Base-by-base conservation (phyloP, 2,329 filamentous ascomycete species). In the Paecilomyces formosus region DNA sequence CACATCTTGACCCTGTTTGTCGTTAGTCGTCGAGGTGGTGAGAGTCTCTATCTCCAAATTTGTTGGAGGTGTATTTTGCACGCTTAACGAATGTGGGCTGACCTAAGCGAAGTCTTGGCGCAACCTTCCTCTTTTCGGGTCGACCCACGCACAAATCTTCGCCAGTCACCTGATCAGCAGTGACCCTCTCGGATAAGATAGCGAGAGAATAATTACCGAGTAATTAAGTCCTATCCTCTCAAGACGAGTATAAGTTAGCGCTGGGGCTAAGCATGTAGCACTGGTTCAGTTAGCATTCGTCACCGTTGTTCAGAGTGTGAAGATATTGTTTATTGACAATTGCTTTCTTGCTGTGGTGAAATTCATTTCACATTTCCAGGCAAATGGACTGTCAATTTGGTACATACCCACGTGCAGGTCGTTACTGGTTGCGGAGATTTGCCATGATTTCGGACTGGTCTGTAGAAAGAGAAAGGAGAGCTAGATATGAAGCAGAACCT, bases 1-100 rank as follows among this genome's bases (percentile, higher is more conserved):
- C 65, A 77, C 75, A 77, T 77, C 74, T 75, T 77, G 75, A 74
- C 72, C 75, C 74, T 76, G 74, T 73, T 39, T 74, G 72, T 76
- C 72, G 74, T 77, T 76, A 76, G 74, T 76, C 70, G 73, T 74
- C 72, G 73, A 71, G 70, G 72, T 74, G 70, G 68, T 75, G 70
- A 68, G 70, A 72, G 65, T 69, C 69, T 71, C 70, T 70, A 71
- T 74, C 66, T 66, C 68, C 66, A 70, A 69, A 70, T 68, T 67
- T 69, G 65, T 65, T 62, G 62, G 66, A 61, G 64, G 65, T 68
- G 65, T 65, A 71, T 75, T 75, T 74, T 73, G 69, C 72, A 68
- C 65, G 68, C 66, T 73, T 70, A 68, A 67, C 69, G 69, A 75
- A 63, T 74, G 73, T 76, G 74, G 72, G 74, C 72, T 74, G 70